Base-by-base conservation (phyloP, 495 filamentous ascomycete genomes). In the Gamarada debralockiae region DNA sequence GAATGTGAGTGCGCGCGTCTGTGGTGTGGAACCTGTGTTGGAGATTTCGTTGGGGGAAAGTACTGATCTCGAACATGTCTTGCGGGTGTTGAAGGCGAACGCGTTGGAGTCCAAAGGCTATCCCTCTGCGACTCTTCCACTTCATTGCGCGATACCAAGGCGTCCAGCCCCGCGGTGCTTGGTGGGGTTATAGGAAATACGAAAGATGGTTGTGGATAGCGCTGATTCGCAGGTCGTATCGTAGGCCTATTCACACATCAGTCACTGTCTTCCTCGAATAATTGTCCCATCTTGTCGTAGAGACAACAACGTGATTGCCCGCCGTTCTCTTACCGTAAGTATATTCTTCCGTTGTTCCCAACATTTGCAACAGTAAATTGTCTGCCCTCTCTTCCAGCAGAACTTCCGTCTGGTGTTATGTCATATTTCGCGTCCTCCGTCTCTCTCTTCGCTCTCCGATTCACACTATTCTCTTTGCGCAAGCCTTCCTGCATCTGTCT, bases 281-380 rank as follows among this genome's bases (percentile, higher is more conserved):
- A 43, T 25, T 24, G 1, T 5, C 31, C 12, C 34, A 45, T 15
- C 36, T 7, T 23, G 6, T n/a, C n/a, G 14, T 39, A 23, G 44
- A 53, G 48, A 50, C 44, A 50, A 49, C 17, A 38, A 15, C 39
- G 24, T 45, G 34, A 59, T 46, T 13, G 40, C 14, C 33, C 40
- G 34, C 42, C 31, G 8, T 43, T 29, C 24, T 65, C 80, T 65
- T 87, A 96, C 92, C 92, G 89, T 53, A 97, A 72, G 67, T 93
- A 97, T 67, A 97, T 91, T 68, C 86, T 85, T 31, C 92, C 92
- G 72, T 93, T 92, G 64, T 90, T 88, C 41, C 91, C 92, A 51
- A 97, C 86, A 71, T 95, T 97, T 21, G 88, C 90, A 50, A 97
- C 92, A 9, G 90, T 89, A 68, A 96, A 97, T 63, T 93, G 87